Base-by-base conservation (phyloP, 257 asterid genomes). In the Fraxinus cuspidata region DNA sequence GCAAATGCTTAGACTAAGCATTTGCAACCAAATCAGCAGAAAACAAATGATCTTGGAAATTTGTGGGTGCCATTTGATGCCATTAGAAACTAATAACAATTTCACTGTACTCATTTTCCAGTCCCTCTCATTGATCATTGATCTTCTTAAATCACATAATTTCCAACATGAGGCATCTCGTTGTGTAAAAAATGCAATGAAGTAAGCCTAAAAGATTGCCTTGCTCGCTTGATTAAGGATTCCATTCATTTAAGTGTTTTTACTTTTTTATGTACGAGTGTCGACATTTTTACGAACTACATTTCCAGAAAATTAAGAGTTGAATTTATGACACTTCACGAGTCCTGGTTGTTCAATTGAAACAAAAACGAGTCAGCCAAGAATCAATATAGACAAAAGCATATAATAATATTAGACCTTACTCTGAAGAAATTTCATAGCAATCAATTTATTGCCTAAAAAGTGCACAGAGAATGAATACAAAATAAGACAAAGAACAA, bases 91-190 rank as follows among this genome's bases (percentile, higher is more conserved):
- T 25, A 71, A 21, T 13, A 60, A 21, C 49, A 64, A 65, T 31
- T 67, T 76, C 67, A 21, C 31, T 49, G 29, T 29, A 73, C 74
- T 44, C 37, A 72, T 51, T 74, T 74, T 79, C 42, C 38, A 79
- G 16, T 31, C 23, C 35, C 28, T 7, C 7, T 47, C 58, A 47
- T 5, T 47, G 21, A 15, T 47, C 58, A 47, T 5, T 47, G 21
- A 15, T 47, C 8, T 16, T 47, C 58, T 16, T 16, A 15, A 47
- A 16, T 15, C 71, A 35, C 34, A 68, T 64, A 16, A 67, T 29
- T 47, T 69, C 19, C 60, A 37, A 78, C 44, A 47, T 27, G 40
- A 71, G 77, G 34, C n/a, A 71, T 44, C 72, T 49, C 49, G 29
- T 37, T 25, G 29, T n/a, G 73, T 37, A 68, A 23, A 42, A 15